Evolutionary conservation across 805 yeast genomes (phyloP), one percentile per base, ranked within the genome.

Genomic region (Zygoascus flipseniorum): DNA sequence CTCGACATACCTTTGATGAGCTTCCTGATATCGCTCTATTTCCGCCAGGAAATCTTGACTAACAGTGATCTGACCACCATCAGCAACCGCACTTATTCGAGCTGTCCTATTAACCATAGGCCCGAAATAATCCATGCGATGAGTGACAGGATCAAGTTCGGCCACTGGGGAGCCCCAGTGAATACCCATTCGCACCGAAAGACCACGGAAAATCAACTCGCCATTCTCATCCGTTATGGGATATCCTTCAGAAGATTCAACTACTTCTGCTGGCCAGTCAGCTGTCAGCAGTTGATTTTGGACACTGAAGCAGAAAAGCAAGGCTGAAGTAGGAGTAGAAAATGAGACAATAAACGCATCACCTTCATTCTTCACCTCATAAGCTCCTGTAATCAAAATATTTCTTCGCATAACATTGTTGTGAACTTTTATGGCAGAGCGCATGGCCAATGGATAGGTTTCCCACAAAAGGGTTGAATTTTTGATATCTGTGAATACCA

Each of bases 91-190:
- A 65, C 90, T 84, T 26, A 93, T 92, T 62, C 99, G 78, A 1
- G 98, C 84, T 0, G 99, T 88, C 50, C 96, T 77, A 64, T 93
- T 93, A 32, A 93, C 99, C 89, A 93, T 90, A 0, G 99, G 99
- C 0, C 99, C 99, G 62, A 93, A 86, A 69, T 93, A 93, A 71
- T 93, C 99, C 99, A 93, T 93, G 73, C 99, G 82, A 60, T 89
- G 81, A 0, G 99, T 93, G 52, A 90, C 90, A 55, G 92, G 85
- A 72, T 93, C 99, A 8, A 85, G 79, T 68, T 93, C 99, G 63
- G 95, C 88, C 43, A 92, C 97, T 0, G 99, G 98, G 1, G 85
- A 76, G 58, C 99, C 99, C 96, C 98, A 93, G 68, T 93, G 98
- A 43, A 89, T 80, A 56, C 99, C 99, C 98, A 93, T 93, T 65